Evolutionary conservation across 2,329 filamentous ascomycete genomes (phyloP), one percentile per base, ranked within the genome.

Genomic region (Venturia nashicola): DNA sequence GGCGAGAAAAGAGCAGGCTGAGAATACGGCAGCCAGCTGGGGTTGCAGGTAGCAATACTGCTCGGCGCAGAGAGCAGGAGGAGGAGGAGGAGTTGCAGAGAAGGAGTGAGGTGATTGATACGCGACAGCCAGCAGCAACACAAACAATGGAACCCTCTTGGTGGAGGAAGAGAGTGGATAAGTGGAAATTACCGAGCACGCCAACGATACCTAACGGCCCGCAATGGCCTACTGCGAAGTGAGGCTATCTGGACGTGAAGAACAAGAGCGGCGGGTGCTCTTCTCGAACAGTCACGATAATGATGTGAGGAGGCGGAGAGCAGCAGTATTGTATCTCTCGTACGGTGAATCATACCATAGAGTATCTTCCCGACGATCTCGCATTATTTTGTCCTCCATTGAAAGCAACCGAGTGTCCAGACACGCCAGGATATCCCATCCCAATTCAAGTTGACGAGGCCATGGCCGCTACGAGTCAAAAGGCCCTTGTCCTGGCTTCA

Each of bases 121-220:
- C 32, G 51, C 27, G 51, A 36, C 14, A 32, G 7, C 27, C 27
- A n/a, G 32, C 27, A n/a, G 32, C 51, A n/a, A 57, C 32, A 57
- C 51, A 57, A 57, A 57, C 51, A 57, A n/a, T n/a, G n/a, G n/a
- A n/a, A 57, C 4, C 46, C 46, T 51, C 46, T 51, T 27, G 51
- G 27, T 57, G 27, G 51, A 36, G 27, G 51, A 36, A 7, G 16
- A 57, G 51, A 20, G 51, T 57, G 51, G 51, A 27, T n/a, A 57
- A 39, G 51, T 57, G 51, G 51, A 57, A 57, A 57, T 57, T 57
- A 51, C 46, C 20, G 8, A 57, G 27, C 51, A 57, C 27, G 51
- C 51, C 51, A 57, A n/a, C 11, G 46, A 51, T 27, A 57, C 27
- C 51, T 36, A 57, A 57, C 51, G 51, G 51, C 51, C 51, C 51